A percentile compares a stretch with the other conserved stretches of the same genome.
These are phyloP conservation scores for Plenodomus biglobosus DNA, from an alignment of 2,329 filamentous ascomycete genomes.

Conservation along the genomic window DNA sequence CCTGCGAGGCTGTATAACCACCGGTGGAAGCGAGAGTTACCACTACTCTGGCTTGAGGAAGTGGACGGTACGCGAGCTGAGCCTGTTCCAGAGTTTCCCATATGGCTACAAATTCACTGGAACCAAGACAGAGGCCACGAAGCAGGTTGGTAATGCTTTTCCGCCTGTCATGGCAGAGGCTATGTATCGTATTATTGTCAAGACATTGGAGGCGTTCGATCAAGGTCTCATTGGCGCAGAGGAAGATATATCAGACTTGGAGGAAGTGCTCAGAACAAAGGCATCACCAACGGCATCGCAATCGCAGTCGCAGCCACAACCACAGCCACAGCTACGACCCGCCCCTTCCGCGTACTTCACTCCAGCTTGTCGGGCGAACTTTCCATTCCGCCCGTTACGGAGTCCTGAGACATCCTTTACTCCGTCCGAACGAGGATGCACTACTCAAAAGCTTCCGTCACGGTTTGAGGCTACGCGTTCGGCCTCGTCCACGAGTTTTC, in stretches of 20 bases:
- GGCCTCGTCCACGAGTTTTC: background rate
- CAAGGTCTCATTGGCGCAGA: conserved; percentile 26
- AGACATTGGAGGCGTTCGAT: conserved; percentile 30
- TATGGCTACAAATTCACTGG: conserved; percentile 13
- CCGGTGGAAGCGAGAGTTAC: conserved; percentile 14
- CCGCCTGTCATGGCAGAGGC: conserved; percentile 18
- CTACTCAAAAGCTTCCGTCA: background rate
- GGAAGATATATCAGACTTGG: conserved; percentile 24
- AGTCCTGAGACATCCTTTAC: background rate
- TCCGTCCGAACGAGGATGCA: background rate
- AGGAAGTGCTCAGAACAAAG: conserved; percentile 6
- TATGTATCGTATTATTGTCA: conserved; percentile 2
- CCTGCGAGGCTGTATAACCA: conserved; percentile 16
- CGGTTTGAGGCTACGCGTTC: background rate
- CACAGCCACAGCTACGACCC: no score
- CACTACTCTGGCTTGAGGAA: conserved; percentile 18
- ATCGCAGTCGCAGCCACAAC: no score
- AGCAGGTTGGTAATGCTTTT: conserved; percentile 29
- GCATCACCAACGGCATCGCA: background rate
- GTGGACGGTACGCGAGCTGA: conserved; percentile 22
- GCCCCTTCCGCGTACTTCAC: background rate
- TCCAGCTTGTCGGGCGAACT: background rate
- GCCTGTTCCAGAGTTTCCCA: conserved; percentile 23
- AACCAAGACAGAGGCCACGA: conserved; percentile 4
- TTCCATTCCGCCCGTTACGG: background rate